Conservation (phyloP, 129 eudicot species). For the Saposhnikovia divaricata region DNA sequence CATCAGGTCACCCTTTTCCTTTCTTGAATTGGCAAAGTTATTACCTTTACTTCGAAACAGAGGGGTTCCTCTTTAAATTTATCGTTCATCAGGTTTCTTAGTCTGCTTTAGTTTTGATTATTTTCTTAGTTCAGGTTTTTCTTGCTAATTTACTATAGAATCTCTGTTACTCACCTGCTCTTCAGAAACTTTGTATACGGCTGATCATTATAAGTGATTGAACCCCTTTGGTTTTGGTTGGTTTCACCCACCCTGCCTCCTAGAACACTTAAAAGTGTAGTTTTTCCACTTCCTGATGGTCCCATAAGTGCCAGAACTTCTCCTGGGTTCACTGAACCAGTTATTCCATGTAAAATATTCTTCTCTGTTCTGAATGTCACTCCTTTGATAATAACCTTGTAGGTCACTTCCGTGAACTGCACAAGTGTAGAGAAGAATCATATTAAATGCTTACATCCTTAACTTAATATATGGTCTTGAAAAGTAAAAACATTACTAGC, state of each 20-base stretch:
- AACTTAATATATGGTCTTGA: background rate
- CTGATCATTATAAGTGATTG: conserved; percentile 79
- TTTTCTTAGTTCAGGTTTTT: background rate
- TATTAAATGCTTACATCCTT: background rate
- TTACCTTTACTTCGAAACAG: background rate
- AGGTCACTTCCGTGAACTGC: conserved; percentile 86
- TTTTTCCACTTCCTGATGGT: conserved; percentile 96
- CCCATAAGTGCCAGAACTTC: conserved; percentile 96
- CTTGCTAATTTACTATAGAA: background rate
- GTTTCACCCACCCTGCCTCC: conserved; percentile 64
- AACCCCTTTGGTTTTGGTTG: conserved; percentile 46
- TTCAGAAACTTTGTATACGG: conserved; percentile 76
- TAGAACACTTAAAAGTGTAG: conserved; percentile 65
- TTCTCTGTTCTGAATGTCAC: conserved; percentile 55
- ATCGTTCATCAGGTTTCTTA: background rate
- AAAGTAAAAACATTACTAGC: background rate
- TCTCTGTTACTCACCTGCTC: conserved; percentile 50
- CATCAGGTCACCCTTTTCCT: background rate
- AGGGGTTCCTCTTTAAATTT: background rate
- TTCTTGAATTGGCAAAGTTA: background rate
- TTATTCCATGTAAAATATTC: conserved; percentile 66
- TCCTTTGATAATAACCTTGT: conserved; percentile 62
- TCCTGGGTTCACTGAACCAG: conserved; percentile 81
- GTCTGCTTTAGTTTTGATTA: background rate
- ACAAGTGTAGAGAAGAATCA: background rate